Base-by-base conservation (phyloP, 495 filamentous ascomycete species). In the Penicillium dipodomyicola region DNA sequence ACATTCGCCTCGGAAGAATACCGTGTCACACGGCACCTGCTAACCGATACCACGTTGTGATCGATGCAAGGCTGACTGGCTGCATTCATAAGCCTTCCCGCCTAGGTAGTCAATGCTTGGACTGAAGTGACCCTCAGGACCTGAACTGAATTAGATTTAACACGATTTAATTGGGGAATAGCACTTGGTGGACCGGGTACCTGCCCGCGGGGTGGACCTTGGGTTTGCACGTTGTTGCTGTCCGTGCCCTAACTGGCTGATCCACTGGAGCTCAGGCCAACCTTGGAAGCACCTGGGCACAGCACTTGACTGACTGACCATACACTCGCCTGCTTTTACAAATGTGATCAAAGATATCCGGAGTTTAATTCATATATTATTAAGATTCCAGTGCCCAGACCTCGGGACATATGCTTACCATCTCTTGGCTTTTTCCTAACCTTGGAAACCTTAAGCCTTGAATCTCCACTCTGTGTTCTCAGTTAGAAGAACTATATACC, bases 41-140 rank as follows among this genome's bases (percentile, higher is more conserved):
- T 35, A 25, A 27, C 15, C 19, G 51, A 33, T 37, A 44, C 42
- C 52, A 54, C 52, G 52, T 54, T 54, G 20, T 22, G 52, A 54
- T 54, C 42, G 32, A 43, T 42, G 20, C 52, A 43, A 22, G 52
- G 29, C 39, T 53, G 15, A 54, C 32, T 46, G 52, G 42, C 32
- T 46, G 32, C 32, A 54, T 27, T 17, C 45, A 17, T 5, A 17
- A 25, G 30, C 22, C n/a, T 27, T 22, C 52, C 20, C 0, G 20
- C 29, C 19, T 15, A 22, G 2, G 22, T 22, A 22, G 41, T 23
- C 32, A 54, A 46, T 42, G 52, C 17, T 37, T 17, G 27, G 23
- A 43, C 7, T 35, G 29, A 9, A 19, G 23, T 25, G 23, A 25
- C 23, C 23, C 45, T n/a, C 22, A 23, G 3, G 15, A 33, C 29